These are phyloP conservation scores for Neurospora crassa DNA, from an alignment of 2,329 filamentous ascomycete species.

Conservation along the genomic window DNA sequence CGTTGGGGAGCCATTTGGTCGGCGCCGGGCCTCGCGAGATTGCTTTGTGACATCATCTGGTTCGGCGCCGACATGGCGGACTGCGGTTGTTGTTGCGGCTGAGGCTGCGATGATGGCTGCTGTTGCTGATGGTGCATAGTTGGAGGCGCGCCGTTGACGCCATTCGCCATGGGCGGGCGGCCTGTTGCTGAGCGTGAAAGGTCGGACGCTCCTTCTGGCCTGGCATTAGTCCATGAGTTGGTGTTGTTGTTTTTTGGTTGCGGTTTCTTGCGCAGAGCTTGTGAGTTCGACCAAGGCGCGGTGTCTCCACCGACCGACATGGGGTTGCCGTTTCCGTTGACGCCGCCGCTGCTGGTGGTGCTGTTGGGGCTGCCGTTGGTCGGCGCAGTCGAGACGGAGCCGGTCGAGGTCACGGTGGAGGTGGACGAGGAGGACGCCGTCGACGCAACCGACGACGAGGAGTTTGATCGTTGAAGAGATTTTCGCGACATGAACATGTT, in stretches of 20 bases:
- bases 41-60: conserved; percentile 31
- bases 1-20: conserved; percentile 49
- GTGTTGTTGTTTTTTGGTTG: conserved; percentile 32
- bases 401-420: conserved; percentile 54
- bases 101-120: not conserved
- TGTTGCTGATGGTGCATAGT: conserved; percentile 13
- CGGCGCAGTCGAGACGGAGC: conserved; percentile 28
- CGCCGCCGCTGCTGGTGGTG: not conserved
- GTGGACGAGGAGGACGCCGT: conserved; percentile 48
- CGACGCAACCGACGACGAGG: conserved; percentile 75
- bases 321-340: conserved; percentile 31
- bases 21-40: conserved; percentile 53
- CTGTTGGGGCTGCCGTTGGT: conserved; percentile 33
- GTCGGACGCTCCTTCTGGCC: conserved; percentile 38
- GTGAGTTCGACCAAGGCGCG: conserved; percentile 41
- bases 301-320: conserved; percentile 37
- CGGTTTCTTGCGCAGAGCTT: conserved; percentile 39
- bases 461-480: conserved; percentile 76
- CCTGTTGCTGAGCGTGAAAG: conserved; percentile 32
- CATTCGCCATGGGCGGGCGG: conserved; percentile 30
- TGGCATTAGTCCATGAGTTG: conserved; percentile 36
- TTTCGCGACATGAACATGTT: conserved; percentile 82
- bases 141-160: conserved; percentile 32
- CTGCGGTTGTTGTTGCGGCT: conserved; percentile 24
- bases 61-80: conserved; percentile 28